A percentile compares a stretch with the other conserved stretches of the same genome.
These are phyloP conservation scores for Udeniomyces megalosporus DNA, from an alignment of 768 basidiomycete species.

Conservation along the genomic window DNA sequence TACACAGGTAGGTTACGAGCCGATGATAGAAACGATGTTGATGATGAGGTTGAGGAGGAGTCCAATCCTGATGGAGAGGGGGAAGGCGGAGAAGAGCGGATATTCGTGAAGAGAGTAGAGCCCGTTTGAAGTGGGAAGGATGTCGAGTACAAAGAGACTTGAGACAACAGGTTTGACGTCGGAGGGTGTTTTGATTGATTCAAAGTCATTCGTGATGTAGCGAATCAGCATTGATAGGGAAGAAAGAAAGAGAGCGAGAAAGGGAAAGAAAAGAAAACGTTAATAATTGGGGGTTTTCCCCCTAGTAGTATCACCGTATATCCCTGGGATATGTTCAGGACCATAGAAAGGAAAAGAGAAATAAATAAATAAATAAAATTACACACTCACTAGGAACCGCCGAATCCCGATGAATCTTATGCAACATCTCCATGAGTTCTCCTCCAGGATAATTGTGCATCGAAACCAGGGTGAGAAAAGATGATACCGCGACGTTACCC, in stretches of 20 bases:
- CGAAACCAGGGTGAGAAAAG: conserved; percentile 43
- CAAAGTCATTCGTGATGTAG: neutral
- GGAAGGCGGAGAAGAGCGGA: conserved; percentile 49
- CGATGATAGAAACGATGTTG: conserved; percentile 27
- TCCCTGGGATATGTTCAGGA: too few species aligned
- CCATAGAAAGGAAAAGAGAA: neutral
- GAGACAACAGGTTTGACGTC: conserved; percentile 9
- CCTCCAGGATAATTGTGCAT: conserved; percentile 81
- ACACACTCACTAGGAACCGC: conserved; percentile 9
- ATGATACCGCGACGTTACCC: conserved; percentile 41
- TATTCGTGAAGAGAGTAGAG: conserved; percentile 69
- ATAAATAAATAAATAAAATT: neutral
- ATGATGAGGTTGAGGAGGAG: too few species aligned
- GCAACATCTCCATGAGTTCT: conserved; percentile 46
- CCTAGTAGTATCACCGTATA: too few species aligned
- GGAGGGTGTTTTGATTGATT: too few species aligned
- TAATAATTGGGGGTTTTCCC: too few species aligned
- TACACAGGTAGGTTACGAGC: neutral
- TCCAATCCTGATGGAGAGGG: too few species aligned
- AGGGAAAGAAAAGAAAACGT: too few species aligned
- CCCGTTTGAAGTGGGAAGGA: conserved; percentile 81
- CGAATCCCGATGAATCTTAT: conserved; percentile 28
- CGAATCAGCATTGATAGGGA: neutral
- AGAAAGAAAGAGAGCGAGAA: conserved; percentile 16
- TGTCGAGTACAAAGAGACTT: conserved; percentile 60